Conservation (phyloP, 331 rosid genomes). For the Acacia concinna region DNA sequence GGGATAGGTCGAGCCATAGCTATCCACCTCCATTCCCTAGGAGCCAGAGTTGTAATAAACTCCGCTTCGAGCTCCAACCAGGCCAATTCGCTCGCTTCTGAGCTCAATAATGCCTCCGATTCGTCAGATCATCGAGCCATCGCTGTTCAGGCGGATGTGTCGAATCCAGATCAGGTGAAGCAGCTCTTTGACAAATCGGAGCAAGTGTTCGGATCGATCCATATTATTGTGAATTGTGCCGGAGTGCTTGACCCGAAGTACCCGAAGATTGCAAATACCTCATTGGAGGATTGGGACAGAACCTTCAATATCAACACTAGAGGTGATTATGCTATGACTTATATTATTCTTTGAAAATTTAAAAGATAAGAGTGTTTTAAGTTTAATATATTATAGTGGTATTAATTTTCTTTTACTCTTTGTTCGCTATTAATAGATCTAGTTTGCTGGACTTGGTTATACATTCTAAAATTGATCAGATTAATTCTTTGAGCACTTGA, state of each 20-base stretch:
- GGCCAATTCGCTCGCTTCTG: conserved; percentile 36
- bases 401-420: background rate
- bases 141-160: conserved; percentile 40
- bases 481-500: background rate
- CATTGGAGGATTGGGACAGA: conserved; percentile 36
- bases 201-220: conserved; percentile 31
- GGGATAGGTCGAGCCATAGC: conserved; percentile 28
- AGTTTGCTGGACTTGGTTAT: background rate
- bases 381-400: background rate
- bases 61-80: conserved; percentile 37
- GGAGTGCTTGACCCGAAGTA: conserved; percentile 43
- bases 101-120: conserved; percentile 29
- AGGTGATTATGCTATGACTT: conserved; percentile 7
- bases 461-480: background rate
- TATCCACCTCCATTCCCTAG: conserved; percentile 14
- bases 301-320: conserved; percentile 43
- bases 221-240: conserved; percentile 45
- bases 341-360: background rate
- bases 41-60: conserved; percentile 35
- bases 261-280: conserved; percentile 28
- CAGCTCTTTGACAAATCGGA: conserved; percentile 30
- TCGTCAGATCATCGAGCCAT: conserved; percentile 30
- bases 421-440: background rate
- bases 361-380: background rate
- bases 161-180: conserved; percentile 46